phyloP scores from a whole-genome alignment of 129 eudicot species.

The Chrysanthemum seticuspe region DNA sequence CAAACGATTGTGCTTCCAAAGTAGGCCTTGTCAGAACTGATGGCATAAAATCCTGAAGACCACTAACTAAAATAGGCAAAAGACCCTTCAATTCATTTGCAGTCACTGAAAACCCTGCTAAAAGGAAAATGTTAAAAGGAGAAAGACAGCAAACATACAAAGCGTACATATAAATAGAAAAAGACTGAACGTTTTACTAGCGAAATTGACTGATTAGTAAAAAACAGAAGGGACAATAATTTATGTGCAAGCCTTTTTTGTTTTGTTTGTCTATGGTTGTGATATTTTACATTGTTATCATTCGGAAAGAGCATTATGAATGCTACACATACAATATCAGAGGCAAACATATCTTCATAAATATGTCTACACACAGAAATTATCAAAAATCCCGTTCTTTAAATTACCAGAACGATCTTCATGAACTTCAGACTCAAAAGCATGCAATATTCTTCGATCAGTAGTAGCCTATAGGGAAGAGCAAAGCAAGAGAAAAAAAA shows the following conservation, averaged over 20 bases:
- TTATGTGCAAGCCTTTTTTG: neutral
- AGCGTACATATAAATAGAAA: neutral
- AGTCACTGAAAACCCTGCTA: constrained; percentile 47
- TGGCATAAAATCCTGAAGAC: constrained; percentile 69
- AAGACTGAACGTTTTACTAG: neutral
- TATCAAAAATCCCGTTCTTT: constrained; percentile 10
- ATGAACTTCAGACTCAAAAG: constrained; percentile 59
- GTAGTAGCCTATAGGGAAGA: constrained; percentile 34
- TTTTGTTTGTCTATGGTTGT: neutral
- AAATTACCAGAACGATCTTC: constrained; percentile 63
- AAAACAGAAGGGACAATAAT: neutral
- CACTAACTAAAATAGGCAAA: constrained; percentile 67
- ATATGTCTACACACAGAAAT: neutral
- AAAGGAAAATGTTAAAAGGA: constrained; percentile 6
- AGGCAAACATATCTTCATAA: constrained; percentile 15
- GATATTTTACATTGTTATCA: neutral
- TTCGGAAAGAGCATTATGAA: neutral
- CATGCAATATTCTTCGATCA: constrained; percentile 48
- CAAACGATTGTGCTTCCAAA: constrained; percentile 77
- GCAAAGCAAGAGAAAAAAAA: neutral
- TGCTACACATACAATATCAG: neutral
- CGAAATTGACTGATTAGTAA: neutral
- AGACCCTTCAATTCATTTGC: constrained; percentile 56
- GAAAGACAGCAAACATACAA: neutral
- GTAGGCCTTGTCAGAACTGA: constrained; percentile 37